Base-by-base conservation (phyloP, 1,284 basidiomycete species). In the Cutaneotrichosporon dermatis region DNA sequence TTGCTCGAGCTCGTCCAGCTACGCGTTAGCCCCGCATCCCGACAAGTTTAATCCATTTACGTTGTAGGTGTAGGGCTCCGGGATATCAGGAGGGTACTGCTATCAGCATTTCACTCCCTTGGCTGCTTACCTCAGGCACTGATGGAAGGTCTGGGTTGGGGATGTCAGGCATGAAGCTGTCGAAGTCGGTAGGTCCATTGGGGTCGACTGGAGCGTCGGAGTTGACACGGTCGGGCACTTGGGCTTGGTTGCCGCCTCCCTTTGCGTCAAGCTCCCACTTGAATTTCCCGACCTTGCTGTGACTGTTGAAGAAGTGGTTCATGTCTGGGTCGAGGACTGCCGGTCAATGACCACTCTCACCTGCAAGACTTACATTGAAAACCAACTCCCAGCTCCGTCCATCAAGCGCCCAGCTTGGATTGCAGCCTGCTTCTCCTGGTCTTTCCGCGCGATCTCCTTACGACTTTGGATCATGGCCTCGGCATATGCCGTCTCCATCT, bases 261-360 rank as follows among this genome's bases (percentile, higher is more conserved):
- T 60, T 55, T 25, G 64, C 46, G 13, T 71, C 69, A 6, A 56
- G 16, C 60, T 74, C 63, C 74, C 74, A 75, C 46, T 69, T 61
- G 56, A 68, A 73, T 39, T 58, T 59, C 25, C 25, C 25, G 3
- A 61, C 49, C 46, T 63, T 54, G 40, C 56, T 57, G 54, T 68
- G 46, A 6, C 52, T 46, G 2, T 54, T 45, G 34, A 73, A 66
- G 42, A 69, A 60, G 0, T 13, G 61, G 6, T 63, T 50, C 69
- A 76, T 68, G 3, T 61, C 68, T 3, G 60, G 43, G 54, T 76
- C 62, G 37, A 68, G 61, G 51, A 72, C 74, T 76, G 56, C 1
- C 25, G 3, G 43, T 55, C 33, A 39, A 15, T 25, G 6, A 46
- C 25, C 25, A 25, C 25, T 25, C 25, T 25, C 25, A 25, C 25